Base-by-base conservation (phyloP, 129 eudicot genomes). In the Flaveria linearis region DNA sequence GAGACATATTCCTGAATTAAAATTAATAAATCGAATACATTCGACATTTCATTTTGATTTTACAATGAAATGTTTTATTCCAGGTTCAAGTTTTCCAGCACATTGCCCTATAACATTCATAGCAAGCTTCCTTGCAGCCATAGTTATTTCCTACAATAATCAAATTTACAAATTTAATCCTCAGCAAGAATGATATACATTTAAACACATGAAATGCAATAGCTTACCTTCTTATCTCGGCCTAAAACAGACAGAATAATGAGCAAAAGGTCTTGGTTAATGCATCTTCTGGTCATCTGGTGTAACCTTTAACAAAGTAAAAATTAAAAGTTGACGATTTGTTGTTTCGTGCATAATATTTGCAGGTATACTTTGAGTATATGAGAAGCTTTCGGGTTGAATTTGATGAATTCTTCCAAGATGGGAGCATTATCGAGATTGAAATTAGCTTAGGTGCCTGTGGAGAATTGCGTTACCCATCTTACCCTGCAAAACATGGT, bases 41-140 rank as follows among this genome's bases (percentile, higher is more conserved):
- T 20, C 22, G 22, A 20, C 22, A 20, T 20, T 20, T 20, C 22
- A 20, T 20, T 20, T 91, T 84, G 93, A 94, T 69, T 96, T 87
- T 66, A 94, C 79, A 69, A 94, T 91, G 43, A 87, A 84, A 80
- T 86, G 92, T 83, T 91, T 94, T 74, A 94, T 85, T 68, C 86
- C 84, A 70, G 99, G 89, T 83, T 91, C 97, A 61, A 94, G 97
- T 82, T 91, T 91, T 63, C 84, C 90, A 30, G 94, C 81, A 89
- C 97, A 91, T 5, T 82, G 84, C 79, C 83, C 86, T 76, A 94
- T 85, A 74, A 94, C 97, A 77, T 82, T 86, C 92, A 91, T 94
- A 55, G 97, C 92, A 81, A 94, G 96, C 84, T 78, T 89, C 86
- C 99, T 91, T 68, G 91, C 97, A 78, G 96, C 86, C 83, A 56